Evolutionary conservation across 1,139 yeast genomes (phyloP), one percentile per base, ranked within the genome.

Genomic region (Taphrina deformans): DNA sequence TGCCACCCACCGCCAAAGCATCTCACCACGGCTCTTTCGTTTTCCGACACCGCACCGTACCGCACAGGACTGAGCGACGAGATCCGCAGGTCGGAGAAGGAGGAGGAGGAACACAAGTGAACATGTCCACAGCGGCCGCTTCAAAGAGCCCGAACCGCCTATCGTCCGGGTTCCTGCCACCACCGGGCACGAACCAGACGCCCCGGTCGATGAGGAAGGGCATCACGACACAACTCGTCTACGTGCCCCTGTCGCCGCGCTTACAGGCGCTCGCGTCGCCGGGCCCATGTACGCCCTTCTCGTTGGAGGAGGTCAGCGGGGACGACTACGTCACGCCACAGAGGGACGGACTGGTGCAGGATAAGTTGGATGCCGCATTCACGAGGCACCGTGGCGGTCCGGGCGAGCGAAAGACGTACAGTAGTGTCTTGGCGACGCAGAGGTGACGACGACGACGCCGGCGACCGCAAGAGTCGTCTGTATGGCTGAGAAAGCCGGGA

Each of bases 261-360:
- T 23, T 53, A 6, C 58, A 53, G 48, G 58, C 58, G 3, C 58
- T 53, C 23, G 58, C 58, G 10, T 23, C 35, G 1, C 58, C 58
- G 9, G 58, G 58, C 16, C 58, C 58, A 35, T 53, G 58, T 16
- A 53, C 58, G 14, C 58, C 58, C 46, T 38, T 53, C 21, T 35
- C 31, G n/a, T 33, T 53, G 24, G 58, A 53, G n/a, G 58, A 53
- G 2, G 40, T 31, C 10, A 33, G 16, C 24, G 23, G 44, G 27
- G 9, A 7, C 14, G 41, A 51, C 55, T 51, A 51, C 44, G 35
- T 48, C 26, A 21, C 55, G 29, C 48, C 18, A 9, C 27, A 7
- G 12, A 44, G 48, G 27, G 41, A 38, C 3, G 16, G 6, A 7
- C n/a, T 38, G 41, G 14, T 44, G 14, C 52, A 48, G 52, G 52